phyloP scores from a whole-genome alignment of 1,139 yeast species.

The Saccharomyces hybrid region DNA sequence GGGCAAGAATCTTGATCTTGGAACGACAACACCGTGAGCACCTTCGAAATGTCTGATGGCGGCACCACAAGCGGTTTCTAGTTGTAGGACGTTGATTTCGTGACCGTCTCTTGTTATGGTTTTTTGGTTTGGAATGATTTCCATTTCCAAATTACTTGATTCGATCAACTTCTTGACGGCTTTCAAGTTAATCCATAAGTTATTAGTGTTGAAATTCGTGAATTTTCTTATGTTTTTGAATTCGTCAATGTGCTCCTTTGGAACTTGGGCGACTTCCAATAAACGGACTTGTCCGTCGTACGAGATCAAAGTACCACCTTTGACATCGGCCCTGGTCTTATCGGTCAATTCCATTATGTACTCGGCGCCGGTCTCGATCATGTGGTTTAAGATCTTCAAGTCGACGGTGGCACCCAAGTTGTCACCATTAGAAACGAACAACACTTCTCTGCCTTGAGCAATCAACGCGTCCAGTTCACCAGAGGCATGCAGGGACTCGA shows the following conservation, averaged over 20 bases:
- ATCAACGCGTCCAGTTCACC: conserved; percentile 88
- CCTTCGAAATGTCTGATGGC: conserved; percentile 93
- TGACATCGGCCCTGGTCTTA: conserved; percentile 97
- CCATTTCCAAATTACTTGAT: conserved; percentile 73
- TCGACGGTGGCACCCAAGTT: conserved; percentile 98
- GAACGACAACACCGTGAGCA: conserved; percentile 97
- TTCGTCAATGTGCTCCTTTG: conserved; percentile 97
- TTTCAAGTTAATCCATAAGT: conserved; percentile 91
- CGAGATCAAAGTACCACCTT: conserved; percentile 97
- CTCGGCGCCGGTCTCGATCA: conserved; percentile 86
- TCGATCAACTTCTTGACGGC: conserved; percentile 92
- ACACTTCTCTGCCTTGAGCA: conserved; percentile 88
- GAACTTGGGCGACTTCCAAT: conserved; percentile 97
- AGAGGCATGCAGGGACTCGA: conserved; percentile 79
- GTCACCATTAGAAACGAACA: conserved; percentile 96
- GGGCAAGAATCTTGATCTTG: conserved; percentile 95
- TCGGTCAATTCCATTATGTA: conserved; percentile 97
- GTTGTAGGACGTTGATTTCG: conserved; percentile 82
- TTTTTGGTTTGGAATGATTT: conserved; percentile 91
- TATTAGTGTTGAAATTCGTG: conserved; percentile 95
- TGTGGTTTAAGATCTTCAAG: conserved; percentile 80
- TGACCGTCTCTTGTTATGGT: conserved; percentile 66
- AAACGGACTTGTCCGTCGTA: conserved; percentile 92
- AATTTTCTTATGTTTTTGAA: conserved; percentile 96
- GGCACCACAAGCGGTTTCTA: conserved; percentile 98